Base-by-base conservation (phyloP, 768 basidiomycete species). In the Lentinula aciculospora region DNA sequence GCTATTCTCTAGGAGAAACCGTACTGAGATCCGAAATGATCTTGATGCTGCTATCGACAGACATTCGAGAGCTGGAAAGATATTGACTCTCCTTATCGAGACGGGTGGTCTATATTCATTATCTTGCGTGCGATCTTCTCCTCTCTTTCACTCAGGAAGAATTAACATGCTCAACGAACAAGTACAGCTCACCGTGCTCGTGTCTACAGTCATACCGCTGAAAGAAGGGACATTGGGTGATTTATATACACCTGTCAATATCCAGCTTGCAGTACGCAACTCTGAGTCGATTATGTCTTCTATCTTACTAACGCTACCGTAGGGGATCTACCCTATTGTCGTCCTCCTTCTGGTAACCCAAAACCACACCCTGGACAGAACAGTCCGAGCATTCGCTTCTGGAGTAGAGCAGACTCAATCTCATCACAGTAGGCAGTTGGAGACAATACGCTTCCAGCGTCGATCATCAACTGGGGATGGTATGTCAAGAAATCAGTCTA, bases 161-260 rank as follows among this genome's bases (percentile, higher is more conserved):
- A n/a, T 28, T 42, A 2, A 29, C 10, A 3, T 25, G 27, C 25
- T 49, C 10, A 23, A 34, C 36, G 7, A 47, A 8, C 34, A 1
- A 29, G 3, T 44, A 4, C 28, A 64, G 63, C 29, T 62, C 7
- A 37, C 57, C 3, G 48, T 53, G 1, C 27, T 64, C 12, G 5
- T 64, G 15, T 31, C 59, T 0, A 50, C 56, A n/a, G 32, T 59
- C 15, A 56, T 62, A 12, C 62, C 49, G 6, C n/a, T 63, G n/a
- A 61, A 60, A 9, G 19, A 21, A 3, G 64, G 60, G 0, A 62
- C 64, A 17, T 36, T 64, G 21, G 64, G 64, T 1, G 62, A 63
- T 27, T 32, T 64, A 6, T 64, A 61, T 40, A 55, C 51, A 3
- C 61, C 61, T 2, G 55, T 64, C 10, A 58, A 61, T 36, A 40